Percentiles rank a stretch among this genome's conserved stretches.
phyloP scores from a whole-genome alignment of 176 grass and related monocot genomes.

The Bonia amplexicaulis region DNA sequence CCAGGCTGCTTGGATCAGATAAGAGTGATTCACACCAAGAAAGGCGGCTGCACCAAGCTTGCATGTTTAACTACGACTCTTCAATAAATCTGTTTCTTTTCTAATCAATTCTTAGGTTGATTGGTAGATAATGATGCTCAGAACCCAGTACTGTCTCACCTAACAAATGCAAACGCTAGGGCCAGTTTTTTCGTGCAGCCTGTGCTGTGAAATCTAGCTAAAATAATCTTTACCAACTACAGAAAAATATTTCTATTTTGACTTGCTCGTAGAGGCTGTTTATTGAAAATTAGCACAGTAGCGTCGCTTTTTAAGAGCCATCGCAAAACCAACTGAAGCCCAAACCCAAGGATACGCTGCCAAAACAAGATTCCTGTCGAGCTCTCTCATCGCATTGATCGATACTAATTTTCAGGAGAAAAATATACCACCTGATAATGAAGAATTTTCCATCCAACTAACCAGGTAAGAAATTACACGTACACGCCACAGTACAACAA shows the following conservation, averaged over 20 bases:
- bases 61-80: background rate
- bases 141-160: background rate
- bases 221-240: background rate
- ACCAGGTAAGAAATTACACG: background rate
- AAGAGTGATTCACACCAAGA: background rate
- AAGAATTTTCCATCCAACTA: background rate
- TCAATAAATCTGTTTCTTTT: background rate
- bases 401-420: background rate
- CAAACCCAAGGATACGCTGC: background rate
- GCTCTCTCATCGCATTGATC: background rate
- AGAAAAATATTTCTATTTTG: background rate
- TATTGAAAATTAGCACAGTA: background rate
- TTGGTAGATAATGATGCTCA: background rate
- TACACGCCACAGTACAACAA: background rate
- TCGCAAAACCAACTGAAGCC: background rate
- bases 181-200: too few relatives aligned
- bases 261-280: background rate
- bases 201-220: background rate
- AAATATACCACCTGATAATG: background rate
- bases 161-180: too few relatives aligned
- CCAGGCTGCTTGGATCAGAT: background rate
- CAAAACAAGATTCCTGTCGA: background rate
- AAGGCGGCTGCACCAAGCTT: background rate
- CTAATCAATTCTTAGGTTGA: background rate
- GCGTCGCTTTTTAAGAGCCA: background rate